Evolutionary conservation across 306 rosid genomes (phyloP).

Genomic region (Dalbergia cultrata): DNA sequence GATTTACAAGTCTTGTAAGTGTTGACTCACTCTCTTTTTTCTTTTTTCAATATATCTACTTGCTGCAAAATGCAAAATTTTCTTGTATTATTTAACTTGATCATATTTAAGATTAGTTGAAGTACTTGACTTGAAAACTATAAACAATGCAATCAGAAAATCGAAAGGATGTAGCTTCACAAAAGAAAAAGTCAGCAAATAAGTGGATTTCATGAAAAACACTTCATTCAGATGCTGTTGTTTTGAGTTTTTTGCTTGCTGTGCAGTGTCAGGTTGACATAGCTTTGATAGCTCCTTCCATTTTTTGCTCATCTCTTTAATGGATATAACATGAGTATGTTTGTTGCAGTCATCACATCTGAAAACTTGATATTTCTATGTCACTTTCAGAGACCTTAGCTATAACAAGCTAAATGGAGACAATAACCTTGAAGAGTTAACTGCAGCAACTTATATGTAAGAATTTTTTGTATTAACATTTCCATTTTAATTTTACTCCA

Average conservation of each 20-base stretch:
- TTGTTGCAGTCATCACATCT: not conserved
- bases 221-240: not conserved
- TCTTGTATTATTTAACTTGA: not conserved
- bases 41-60: not conserved
- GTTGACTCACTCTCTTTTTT: not conserved
- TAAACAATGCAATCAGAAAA: not conserved
- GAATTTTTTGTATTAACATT: not conserved
- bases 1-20: constrained; percentile 54
- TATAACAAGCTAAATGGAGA: constrained; percentile 63
- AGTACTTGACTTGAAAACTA: not conserved
- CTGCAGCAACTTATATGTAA: constrained; percentile 44
- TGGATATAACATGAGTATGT: not conserved
- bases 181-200: not conserved
- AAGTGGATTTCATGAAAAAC: not conserved
- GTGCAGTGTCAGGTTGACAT: not conserved
- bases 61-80: not conserved
- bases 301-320: not conserved
- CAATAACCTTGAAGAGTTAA: constrained; percentile 32
- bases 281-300: not conserved
- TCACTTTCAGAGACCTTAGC: constrained; percentile 72
- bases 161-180: not conserved
- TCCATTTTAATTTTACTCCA: not conserved
- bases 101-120: not conserved
- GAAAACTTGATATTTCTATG: not conserved
- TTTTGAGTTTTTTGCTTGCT: not conserved